These are phyloP conservation scores for Dryadomyces quercus-mongolicae DNA, from an alignment of 2,329 filamentous ascomycete genomes.

Conservation along the genomic window DNA sequence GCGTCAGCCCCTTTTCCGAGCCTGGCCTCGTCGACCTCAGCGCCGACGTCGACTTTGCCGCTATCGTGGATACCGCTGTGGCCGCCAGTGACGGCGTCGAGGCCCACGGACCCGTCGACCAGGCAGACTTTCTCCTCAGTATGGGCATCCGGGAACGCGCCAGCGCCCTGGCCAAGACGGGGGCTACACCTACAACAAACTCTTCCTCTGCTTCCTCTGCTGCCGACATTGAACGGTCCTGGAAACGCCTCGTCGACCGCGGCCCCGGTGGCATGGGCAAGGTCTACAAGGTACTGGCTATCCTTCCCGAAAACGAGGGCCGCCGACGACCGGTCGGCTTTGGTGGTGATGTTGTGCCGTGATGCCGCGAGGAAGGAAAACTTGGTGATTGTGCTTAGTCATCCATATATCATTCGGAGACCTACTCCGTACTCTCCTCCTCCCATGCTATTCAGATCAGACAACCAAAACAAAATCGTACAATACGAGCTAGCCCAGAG, in stretches of 20 bases:
- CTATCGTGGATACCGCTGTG: constrained; percentile 70
- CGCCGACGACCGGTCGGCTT: constrained; percentile 77
- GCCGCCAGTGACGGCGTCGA: constrained; percentile 69
- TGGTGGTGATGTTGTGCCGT: constrained; percentile 51
- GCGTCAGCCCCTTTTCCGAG: constrained; percentile 65
- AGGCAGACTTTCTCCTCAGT: constrained; percentile 63
- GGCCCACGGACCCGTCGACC: constrained; percentile 82
- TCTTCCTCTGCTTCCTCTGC: constrained; percentile 40
- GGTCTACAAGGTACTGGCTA: constrained; percentile 85
- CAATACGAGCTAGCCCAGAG: not conserved
- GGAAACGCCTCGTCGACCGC: constrained; percentile 73
- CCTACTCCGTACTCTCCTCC: too few relatives aligned
- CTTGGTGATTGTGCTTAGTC: constrained; percentile 2
- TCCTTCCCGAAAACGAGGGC: constrained; percentile 69
- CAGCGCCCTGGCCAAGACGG: constrained; percentile 44
- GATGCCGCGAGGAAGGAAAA: too few relatives aligned
- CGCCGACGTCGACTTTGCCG: constrained; percentile 87
- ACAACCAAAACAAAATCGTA: too few relatives aligned
- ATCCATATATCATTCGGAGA: too few relatives aligned
- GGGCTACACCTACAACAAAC: too few relatives aligned
- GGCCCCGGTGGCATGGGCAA: constrained; percentile 83
- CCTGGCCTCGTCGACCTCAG: constrained; percentile 81
- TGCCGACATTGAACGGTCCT: constrained; percentile 57
- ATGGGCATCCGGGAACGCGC: constrained; percentile 80
- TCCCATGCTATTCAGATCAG: too few relatives aligned